Evolutionary conservation across 1,284 basidiomycete species (phyloP), one percentile per base, ranked within the genome.

Genomic region (Fistulinella staudtii): DNA sequence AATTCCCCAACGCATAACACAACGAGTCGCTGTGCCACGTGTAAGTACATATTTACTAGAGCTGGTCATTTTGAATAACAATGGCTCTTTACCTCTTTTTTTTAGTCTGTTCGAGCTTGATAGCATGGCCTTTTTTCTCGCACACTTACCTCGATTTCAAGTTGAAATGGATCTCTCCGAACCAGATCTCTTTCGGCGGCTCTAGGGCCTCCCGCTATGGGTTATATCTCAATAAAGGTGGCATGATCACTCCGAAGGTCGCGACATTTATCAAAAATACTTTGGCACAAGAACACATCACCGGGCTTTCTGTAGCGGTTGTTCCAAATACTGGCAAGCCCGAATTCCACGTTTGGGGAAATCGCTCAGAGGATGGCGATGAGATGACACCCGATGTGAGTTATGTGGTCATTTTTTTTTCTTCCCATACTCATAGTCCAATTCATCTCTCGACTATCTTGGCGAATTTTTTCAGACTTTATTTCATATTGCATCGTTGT

Each of bases 401-500:
- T 15, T 15, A 15, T n/a, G n/a, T n/a, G 8, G 28, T 6, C 5
- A 11, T 8, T 6, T 4, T 11, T 6, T 7, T n/a, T 3, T 4
- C n/a, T 14, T 4, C 6, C 11, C 11, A n/a, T n/a, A n/a, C n/a
- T n/a, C n/a, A n/a, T n/a, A n/a, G n/a, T n/a, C 29, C 4, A 15
- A 14, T 13, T 30, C 7, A 14, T 5, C n/a, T 10, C 15, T 6
- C 13, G n/a, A n/a, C n/a, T n/a, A n/a, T n/a, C 28, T 13, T 29
- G 5, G 8, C 14, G 28, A 29, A 6, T 25, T 10, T 25, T 6
- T 29, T 29, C 28, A 74, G 70, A 73, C 70, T 0, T 41, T 70
- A 13, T 70, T 72, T 49, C 50, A 54, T 28, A 55, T 72, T 22
- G 70, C 54, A 1, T 67, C 65, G 0, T 58, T 61, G 30, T 70